Evolutionary conservation across 176 grass and related monocot species (phyloP).

Genomic region (bread wheat (Triticum aestivum)): IWGSC_CS_RefSeq_v2.1 NC_057801.1:594420196-594420695

Average conservation of each 20-base stretch:
- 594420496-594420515: background rate
- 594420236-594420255: too few relatives aligned
- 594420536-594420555: background rate
- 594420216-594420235: too few relatives aligned
- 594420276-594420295: too few relatives aligned
- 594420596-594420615: background rate
- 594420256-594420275: too few relatives aligned
- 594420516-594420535: background rate
- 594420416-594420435: background rate
- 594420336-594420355: background rate
- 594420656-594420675: background rate
- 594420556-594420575: background rate
- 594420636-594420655: background rate
- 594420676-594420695: background rate
- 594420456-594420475: background rate
- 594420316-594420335: too few relatives aligned
- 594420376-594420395: background rate
- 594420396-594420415: background rate
- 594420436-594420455: background rate
- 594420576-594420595: background rate
- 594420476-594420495: background rate
- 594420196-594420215: too few relatives aligned
- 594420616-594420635: background rate
- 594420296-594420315: background rate
- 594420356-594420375: background rate